Evolutionary conservation across 1,284 basidiomycete species (phyloP).

Genomic region (Heliocybe sulcata): DNA sequence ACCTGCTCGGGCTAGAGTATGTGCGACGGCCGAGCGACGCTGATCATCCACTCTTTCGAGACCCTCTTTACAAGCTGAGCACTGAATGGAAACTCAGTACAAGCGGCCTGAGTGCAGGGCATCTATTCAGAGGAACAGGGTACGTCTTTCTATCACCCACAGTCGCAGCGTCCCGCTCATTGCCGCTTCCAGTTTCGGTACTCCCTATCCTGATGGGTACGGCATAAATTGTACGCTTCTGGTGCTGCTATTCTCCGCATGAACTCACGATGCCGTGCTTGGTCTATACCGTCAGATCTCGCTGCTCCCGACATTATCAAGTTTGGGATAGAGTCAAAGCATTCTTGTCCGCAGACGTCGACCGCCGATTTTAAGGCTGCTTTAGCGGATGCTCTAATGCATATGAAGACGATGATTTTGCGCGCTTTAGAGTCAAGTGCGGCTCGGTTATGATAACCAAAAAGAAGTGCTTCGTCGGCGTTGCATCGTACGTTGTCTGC

Average conservation of each 20-base stretch:
- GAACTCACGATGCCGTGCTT: slow-evolving; percentile 6
- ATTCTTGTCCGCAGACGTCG: slow-evolving; percentile 63
- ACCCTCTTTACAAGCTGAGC: slow-evolving; percentile 72
- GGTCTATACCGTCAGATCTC: slow-evolving; percentile 50
- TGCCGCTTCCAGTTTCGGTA: slow-evolving; percentile 53
- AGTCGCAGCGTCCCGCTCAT: too few species aligned
- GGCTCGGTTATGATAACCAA: slow-evolving; percentile 10
- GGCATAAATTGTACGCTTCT: slow-evolving; percentile 78
- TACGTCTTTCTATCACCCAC: slow-evolving; percentile 27
- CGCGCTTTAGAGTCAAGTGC: slow-evolving; percentile 2
- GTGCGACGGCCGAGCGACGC: slow-evolving; percentile 40
- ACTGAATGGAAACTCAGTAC: slow-evolving; percentile 91
- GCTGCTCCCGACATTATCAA: slow-evolving; percentile 79
- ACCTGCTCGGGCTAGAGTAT: slow-evolving; percentile 81
- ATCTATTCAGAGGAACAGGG: slow-evolving; percentile 88
- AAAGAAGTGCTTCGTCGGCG: too few species aligned
- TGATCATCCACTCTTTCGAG: slow-evolving; percentile 55
- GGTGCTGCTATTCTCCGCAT: neutral
- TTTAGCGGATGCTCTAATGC: slow-evolving; percentile 61
- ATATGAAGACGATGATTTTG: slow-evolving; percentile 58
- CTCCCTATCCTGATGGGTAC: slow-evolving; percentile 79
- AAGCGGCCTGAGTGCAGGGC: slow-evolving; percentile 83
- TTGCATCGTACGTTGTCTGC: too few species aligned
- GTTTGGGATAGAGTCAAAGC: slow-evolving; percentile 93
- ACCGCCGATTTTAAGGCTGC: slow-evolving; percentile 66